A percentile compares a stretch with the other conserved stretches of the same genome.
Evolutionary conservation across 2,329 filamentous ascomycete species (phyloP).

Genomic region (Claviceps sp.): DNA sequence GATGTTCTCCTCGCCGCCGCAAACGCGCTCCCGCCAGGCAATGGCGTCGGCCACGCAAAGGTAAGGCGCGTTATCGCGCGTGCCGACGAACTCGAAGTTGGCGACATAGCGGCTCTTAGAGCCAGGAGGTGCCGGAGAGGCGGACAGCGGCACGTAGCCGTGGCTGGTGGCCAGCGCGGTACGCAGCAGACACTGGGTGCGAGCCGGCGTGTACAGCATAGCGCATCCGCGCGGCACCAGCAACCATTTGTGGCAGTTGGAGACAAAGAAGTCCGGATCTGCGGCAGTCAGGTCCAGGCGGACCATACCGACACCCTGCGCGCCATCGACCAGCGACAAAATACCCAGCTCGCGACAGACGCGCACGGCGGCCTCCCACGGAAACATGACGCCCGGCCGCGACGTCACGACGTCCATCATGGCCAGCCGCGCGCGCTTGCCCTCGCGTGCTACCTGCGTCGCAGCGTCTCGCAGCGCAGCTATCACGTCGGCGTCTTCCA

Average conservation of each 20-base stretch:
- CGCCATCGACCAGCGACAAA: constrained; percentile 67
- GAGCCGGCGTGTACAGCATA: constrained; percentile 61
- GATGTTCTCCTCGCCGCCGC: constrained; percentile 64
- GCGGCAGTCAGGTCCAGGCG: constrained; percentile 51
- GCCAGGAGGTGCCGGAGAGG: constrained; percentile 28
- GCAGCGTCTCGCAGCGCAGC: constrained; percentile 47
- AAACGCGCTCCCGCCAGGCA: constrained; percentile 51
- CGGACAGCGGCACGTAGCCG: constrained; percentile 43
- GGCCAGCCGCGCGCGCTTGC: constrained; percentile 52
- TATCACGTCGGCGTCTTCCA: constrained; percentile 55
- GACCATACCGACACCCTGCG: constrained; percentile 74
- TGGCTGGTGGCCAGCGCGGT: constrained; percentile 70
- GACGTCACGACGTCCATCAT: constrained; percentile 69
- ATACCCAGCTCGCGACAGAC: constrained; percentile 55
- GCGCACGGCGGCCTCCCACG: constrained; percentile 54
- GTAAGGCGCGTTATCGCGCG: constrained; percentile 58
- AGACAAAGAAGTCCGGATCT: constrained; percentile 75
- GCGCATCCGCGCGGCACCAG: constrained; percentile 68
- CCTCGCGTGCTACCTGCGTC: constrained; percentile 32
- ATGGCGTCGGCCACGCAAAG: constrained; percentile 60
- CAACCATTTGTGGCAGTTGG: constrained; percentile 88
- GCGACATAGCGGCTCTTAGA: constrained; percentile 47
- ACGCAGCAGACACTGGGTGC: constrained; percentile 64
- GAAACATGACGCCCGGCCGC: constrained; percentile 65
- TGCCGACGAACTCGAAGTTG: constrained; percentile 68